Conservation (phyloP, 352 stramenopile genomes). For the Pythium scleroteichum region DNA sequence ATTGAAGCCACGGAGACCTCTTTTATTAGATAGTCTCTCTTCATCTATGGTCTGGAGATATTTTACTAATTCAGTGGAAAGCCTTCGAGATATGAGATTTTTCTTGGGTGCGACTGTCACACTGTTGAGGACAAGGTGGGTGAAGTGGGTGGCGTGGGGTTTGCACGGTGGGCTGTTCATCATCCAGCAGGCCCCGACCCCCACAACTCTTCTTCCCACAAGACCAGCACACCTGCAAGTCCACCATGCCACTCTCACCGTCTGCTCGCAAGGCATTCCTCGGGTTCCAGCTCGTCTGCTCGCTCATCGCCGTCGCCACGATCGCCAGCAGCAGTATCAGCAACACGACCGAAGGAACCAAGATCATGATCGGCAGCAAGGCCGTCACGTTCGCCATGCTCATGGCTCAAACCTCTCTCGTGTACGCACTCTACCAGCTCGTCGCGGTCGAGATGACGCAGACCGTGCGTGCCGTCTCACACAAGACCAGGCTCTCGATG, state of each 20-base stretch:
- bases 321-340: constrained; percentile 32
- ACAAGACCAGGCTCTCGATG: constrained; percentile 30
- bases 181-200: no score
- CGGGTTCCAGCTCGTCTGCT: background rate
- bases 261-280: background rate
- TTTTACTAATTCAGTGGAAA: no score
- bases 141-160: no score
- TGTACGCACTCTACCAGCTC: constrained; percentile 53
- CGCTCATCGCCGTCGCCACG: constrained; percentile 35
- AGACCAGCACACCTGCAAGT: background rate
- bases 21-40: no score
- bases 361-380: constrained; percentile 21
- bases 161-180: no score
- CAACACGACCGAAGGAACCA: background rate
- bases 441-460: constrained; percentile 44
- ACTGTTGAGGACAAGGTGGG: no score
- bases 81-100: no score
- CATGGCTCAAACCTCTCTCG: constrained; percentile 52
- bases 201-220: background rate
- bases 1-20: no score
- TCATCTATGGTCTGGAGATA: no score
- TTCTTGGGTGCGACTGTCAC: no score
- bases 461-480: constrained; percentile 17
- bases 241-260: background rate
- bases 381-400: constrained; percentile 51